Percentiles rank a stretch among this genome's conserved stretches.
These are phyloP conservation scores for Neoboletus magnificus DNA, from an alignment of 768 basidiomycete genomes.

Conservation along the genomic window DNA sequence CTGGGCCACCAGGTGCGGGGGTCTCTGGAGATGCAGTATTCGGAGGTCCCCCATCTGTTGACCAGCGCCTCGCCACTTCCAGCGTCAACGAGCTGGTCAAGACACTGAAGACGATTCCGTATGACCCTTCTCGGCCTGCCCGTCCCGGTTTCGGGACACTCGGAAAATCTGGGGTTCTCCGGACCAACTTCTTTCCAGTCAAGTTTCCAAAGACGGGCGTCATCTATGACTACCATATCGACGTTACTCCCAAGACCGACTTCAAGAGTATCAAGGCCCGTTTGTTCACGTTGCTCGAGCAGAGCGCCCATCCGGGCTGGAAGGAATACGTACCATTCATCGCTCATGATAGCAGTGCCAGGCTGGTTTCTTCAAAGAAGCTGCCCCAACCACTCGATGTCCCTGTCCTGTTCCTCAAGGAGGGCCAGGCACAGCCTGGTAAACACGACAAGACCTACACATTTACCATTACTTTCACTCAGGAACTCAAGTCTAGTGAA, in stretches of 20 bases:
- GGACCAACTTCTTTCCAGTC: conserved; percentile 51
- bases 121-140: conserved; percentile 39
- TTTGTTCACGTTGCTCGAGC: conserved; percentile 44
- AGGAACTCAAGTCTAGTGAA: conserved; percentile 29
- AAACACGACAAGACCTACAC: conserved; percentile 35
- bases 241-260: conserved; percentile 33
- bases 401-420: conserved; percentile 36
- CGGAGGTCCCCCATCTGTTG: conserved; percentile 32
- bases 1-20: conserved; percentile 26
- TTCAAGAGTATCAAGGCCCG: conserved; percentile 38
- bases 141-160: conserved; percentile 46
- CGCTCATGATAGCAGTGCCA: conserved; percentile 42
- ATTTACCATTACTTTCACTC: conserved; percentile 33
- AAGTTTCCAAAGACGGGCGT: conserved; percentile 36
- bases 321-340: conserved; percentile 29
- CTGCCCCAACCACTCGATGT: conserved; percentile 38
- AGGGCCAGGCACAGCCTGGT: conserved; percentile 35
- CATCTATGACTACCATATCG: conserved; percentile 46
- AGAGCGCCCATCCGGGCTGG: conserved; percentile 37
- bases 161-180: conserved; percentile 39
- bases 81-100: conserved; percentile 22
- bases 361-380: conserved; percentile 38
- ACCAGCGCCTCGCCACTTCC: conserved; percentile 31
- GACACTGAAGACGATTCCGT: conserved; percentile 26
- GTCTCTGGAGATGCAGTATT: conserved; percentile 28